Evolutionary conservation across 768 basidiomycete species (phyloP), one percentile per base, ranked within the genome.

Genomic region (Lactarius indigo): DNA sequence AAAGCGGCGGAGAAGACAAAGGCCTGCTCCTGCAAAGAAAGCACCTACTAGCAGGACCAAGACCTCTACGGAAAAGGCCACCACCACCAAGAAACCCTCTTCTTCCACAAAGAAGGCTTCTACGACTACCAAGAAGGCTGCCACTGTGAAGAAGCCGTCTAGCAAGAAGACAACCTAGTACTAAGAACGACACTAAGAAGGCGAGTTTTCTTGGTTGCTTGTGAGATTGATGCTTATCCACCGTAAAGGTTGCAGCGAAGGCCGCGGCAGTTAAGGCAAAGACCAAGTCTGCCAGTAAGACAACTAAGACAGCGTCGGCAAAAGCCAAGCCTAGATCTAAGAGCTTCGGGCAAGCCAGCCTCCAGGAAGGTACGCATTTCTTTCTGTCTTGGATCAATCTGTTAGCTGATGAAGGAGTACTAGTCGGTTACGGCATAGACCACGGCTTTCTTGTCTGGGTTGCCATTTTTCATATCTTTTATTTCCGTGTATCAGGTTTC

Each of bases 11-110:
- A 74, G 31, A 58, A 73, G 35, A 61, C 71, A 30, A 75, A 75
- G 69, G 73, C 75, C 75, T 35, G 54, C 70, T 41, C 35, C 72
- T n/a, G 72, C 75, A 12, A 79, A 81, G 74, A 82, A 79, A 73
- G 71, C 74, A 30, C 66, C 71, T 31, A 70, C 68, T 8, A 72
- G 74, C 70, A 78, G 73, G 72, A 72, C 73, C 15, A 69, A 73
- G 47, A 72, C 73, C 57, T 55, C 73, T 35, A 63, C 72, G 20
- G 75, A 77, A 59, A 79, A 79, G 73, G 66, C 77, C 33, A 63
- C 76, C 26, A 74, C 77, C 60, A 62, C 70, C 15, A 75, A 79
- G 70, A 73, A 76, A 71, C 42, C 70, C 7, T 69, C 73, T 31
- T 50, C 56, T 18, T 61, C 75, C 0, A 69, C 76, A 7, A 77